These are phyloP conservation scores for Termitomyces heimii DNA, from an alignment of 768 basidiomycete genomes.

Conservation along the genomic window DNA sequence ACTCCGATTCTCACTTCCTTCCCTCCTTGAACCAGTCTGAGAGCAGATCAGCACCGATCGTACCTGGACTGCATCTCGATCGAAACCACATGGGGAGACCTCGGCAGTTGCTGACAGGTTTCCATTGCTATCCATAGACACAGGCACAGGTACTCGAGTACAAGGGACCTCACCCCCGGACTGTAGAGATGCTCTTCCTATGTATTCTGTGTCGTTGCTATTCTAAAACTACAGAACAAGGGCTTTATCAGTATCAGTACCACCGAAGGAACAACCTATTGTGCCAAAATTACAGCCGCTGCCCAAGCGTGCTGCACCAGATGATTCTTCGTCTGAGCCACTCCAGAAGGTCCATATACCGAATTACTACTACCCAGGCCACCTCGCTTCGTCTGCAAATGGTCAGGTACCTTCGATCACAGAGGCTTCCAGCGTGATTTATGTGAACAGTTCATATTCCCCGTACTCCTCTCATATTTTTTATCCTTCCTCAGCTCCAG, in stretches of 20 bases:
- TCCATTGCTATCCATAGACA: constrained; percentile 11
- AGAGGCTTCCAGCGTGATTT: neutral
- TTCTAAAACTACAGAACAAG: neutral
- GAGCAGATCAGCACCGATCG: too few relatives aligned
- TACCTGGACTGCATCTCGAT: neutral
- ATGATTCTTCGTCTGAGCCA: constrained; percentile 6
- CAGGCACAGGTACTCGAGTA: constrained; percentile 10
- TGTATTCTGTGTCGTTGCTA: neutral
- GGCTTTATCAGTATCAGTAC: neutral
- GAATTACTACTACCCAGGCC: constrained; percentile 26
- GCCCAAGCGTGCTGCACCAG: constrained; percentile 20
- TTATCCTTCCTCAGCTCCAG: neutral
- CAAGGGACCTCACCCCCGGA: constrained; percentile 12
- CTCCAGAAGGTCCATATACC: constrained; percentile 24
- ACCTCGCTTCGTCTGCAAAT: neutral
- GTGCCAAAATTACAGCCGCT: neutral
- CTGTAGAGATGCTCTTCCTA: constrained; percentile 1
- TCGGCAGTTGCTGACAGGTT: constrained; percentile 7
- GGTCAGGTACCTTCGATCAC: neutral
- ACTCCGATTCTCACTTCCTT: too few relatives aligned
- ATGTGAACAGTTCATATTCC: neutral
- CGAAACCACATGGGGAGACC: constrained; percentile 3
- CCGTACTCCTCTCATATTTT: neutral
- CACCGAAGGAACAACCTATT: neutral
- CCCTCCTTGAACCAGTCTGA: too few relatives aligned